These are phyloP conservation scores for Pyrus betulifolia DNA, from an alignment of 306 rosid species.

Conservation along the genomic window DNA sequence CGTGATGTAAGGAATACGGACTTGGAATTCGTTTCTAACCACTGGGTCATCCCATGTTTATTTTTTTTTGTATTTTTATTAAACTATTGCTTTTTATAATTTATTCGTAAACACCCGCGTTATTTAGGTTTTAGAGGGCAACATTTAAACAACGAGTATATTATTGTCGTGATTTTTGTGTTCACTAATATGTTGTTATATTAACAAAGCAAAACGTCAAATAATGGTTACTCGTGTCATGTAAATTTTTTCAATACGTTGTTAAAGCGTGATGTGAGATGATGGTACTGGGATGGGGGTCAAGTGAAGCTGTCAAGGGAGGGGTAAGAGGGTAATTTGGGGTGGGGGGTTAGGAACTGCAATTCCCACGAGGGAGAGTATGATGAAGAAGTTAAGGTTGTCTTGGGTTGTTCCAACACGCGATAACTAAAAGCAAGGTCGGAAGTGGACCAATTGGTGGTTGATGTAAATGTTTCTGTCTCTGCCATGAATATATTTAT, in stretches of 20 bases:
- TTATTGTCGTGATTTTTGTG: not conserved
- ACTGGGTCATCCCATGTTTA: fast-evolving
- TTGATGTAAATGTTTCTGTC: slow-evolving; percentile 6
- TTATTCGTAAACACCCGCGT: no score
- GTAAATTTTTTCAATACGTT: not conserved
- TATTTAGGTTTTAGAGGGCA: no score
- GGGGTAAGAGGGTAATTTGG: not conserved
- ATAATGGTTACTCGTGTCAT: no score
- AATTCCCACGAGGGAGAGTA: not conserved
- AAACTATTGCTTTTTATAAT: no score
- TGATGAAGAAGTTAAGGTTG: slow-evolving; percentile 43
- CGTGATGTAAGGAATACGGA: no score
- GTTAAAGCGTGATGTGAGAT: not conserved
- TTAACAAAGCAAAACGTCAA: no score
- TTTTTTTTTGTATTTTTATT: no score
- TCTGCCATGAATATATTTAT: not conserved
- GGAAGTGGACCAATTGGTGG: not conserved
- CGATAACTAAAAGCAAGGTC: not conserved
- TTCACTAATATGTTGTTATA: no score
- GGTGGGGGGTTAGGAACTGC: not conserved
- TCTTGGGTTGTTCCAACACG: slow-evolving; percentile 37
- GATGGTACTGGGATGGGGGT: not conserved
- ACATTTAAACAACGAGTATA: no score
- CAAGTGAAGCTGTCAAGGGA: not conserved
- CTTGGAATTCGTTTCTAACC: no score